Evolutionary conservation across 2,329 filamentous ascomycete genomes (phyloP), one percentile per base, ranked within the genome.

Genomic region (Rutstroemia sp.): DNA sequence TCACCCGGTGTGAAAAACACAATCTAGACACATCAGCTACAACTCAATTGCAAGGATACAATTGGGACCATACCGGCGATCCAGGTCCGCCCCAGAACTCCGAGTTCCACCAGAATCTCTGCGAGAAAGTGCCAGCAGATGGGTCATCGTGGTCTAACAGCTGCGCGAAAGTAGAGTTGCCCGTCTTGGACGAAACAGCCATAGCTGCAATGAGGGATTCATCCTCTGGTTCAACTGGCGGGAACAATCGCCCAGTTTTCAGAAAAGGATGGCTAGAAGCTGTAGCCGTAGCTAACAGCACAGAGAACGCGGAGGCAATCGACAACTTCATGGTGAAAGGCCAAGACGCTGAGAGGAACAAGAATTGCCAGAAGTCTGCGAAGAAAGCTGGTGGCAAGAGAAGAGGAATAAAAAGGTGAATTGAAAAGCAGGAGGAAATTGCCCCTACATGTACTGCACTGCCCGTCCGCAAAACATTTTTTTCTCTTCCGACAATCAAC

Each of bases 71-170:
- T 65, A 80, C 75, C 6, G 80, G 80, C 19, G 77, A 79, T 2
- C 79, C 77, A 47, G 78, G 76, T 0, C 79, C 80, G 12, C 70
- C 70, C 77, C 78, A 83, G 61, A 69, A 77, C 39, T 77, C 72
- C 0, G 73, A 70, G 62, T 75, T 77, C 65, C 74, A 82, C 71
- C 74, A 81, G 65, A 75, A 82, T 44, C 75, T 72, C 67, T 82
- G 78, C 27, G 73, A 70, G 62, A 82, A 82, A 0, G 76, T 82
- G 10, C 79, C 79, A 12, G 80, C 68, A n/a, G 70, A 70, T 1
- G 79, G 79, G 61, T 82, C 71, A 4, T 73, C 68, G 67, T 86
- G 82, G 64, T 86, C 81, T 49, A 85, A 77, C 54, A 79, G 71
- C 67, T 85, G 82, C 27, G 61, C 59, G 54, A 69, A 68, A 52